These are phyloP conservation scores for Strobilomyces confusus DNA, from an alignment of 768 basidiomycete genomes.

Conservation along the genomic window DNA sequence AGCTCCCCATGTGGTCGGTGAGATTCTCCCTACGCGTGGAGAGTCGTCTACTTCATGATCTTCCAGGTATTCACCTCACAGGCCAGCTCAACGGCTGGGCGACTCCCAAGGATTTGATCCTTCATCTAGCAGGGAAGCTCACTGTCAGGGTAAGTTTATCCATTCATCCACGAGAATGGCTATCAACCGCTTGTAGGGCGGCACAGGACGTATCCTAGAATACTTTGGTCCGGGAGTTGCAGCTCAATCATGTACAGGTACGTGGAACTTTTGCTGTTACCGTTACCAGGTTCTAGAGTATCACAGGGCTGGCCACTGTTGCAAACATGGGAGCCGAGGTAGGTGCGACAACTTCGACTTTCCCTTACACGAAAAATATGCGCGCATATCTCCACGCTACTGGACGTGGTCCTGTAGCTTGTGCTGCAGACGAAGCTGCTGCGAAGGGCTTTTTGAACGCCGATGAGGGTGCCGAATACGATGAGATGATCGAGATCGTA, in stretches of 20 bases:
- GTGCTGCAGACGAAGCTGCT: conserved; percentile 82
- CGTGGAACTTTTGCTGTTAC: conserved; percentile 2
- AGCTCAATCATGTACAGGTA: conserved; percentile 89
- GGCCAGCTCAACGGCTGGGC: conserved; percentile 89
- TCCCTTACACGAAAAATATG: conserved; percentile 94
- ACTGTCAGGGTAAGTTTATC: conserved; percentile 73
- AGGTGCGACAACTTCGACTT: conserved; percentile 98
- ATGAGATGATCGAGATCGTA: conserved; percentile 92
- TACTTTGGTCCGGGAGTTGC: conserved; percentile 94
- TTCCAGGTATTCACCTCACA: conserved; percentile 77
- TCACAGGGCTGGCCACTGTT: conserved; percentile 81
- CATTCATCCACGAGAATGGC: not conserved
- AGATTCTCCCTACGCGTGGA: conserved; percentile 16
- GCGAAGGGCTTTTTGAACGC: conserved; percentile 71
- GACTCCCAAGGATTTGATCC: conserved; percentile 93
- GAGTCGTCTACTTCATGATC: not conserved
- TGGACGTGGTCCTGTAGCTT: conserved; percentile 79
- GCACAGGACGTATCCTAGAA: conserved; percentile 93
- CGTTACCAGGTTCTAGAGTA: not conserved
- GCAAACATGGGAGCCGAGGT: conserved; percentile 99
- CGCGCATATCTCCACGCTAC: conserved; percentile 86
- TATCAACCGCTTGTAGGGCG: conserved; percentile 54
- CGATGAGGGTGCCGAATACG: conserved; percentile 88
- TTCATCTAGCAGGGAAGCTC: conserved; percentile 89
- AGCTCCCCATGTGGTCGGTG: conserved; percentile 80